Base-by-base conservation (phyloP, 2,329 filamentous ascomycete genomes). In the Colletotrichum liaoningense region DNA sequence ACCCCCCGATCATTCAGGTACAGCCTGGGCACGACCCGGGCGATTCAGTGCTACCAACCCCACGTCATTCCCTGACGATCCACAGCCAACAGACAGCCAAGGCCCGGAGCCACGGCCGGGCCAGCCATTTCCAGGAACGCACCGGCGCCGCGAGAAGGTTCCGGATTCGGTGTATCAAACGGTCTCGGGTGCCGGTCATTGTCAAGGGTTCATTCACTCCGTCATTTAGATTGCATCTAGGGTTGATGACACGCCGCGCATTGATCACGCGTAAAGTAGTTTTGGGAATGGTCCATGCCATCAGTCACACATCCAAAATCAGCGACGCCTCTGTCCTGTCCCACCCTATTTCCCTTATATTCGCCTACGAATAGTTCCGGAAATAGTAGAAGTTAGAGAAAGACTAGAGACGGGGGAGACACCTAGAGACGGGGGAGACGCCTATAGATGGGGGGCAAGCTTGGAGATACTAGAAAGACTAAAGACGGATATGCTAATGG, bases 41-140 rank as follows among this genome's bases (percentile, higher is more conserved):
- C 33, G 33, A 35, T 49, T 42, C 38, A 42, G 38, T 42, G 42
- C 42, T 49, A 22, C 42, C 42, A 62, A 65, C 71, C 67, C 70
- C 71, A 73, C 71, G 71, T 73, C 71, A 73, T 73, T 58, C 67
- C 1, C 4, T 12, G 5, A 24, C 9, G 42, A 24, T 60, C 70
- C 59, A 73, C 55, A 55, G 14, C 42, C 19, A 16, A 42, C 3
- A 0, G 5, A 16, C 42, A 22, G 19, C 19, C 42, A n/a, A 22
- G 42, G 19, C 42, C 42, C 16, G 38, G 16, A 42, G 16, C 16
- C 38, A 33, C 46, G 11, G 46, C 59, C 28, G 49, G 64, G 8
- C 3, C 60, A 73, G 30, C 49, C 67, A 56, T 26, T 24, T 16
- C 33, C 60, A 66, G 57, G 56, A 56, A 73, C 30, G 67, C 42